These are phyloP conservation scores for Hylodesmum podocarpum DNA, from an alignment of 306 rosid species.

Conservation along the genomic window DNA sequence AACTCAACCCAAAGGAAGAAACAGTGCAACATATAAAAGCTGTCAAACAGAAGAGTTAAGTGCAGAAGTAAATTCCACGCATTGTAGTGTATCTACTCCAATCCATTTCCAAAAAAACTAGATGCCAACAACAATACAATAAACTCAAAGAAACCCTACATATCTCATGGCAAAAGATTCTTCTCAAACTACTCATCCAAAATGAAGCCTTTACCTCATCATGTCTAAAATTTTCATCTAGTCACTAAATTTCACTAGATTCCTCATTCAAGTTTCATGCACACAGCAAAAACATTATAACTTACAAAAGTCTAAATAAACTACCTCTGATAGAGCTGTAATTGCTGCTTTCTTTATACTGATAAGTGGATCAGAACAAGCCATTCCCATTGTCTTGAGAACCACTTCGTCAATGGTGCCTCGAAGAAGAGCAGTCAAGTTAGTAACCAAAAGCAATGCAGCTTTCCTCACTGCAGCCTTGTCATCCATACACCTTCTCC, in stretches of 20 bases:
- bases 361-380: conserved; percentile 92
- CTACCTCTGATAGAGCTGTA: conserved; percentile 81
- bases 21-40: not conserved
- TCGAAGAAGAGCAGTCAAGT: conserved; percentile 61
- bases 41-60: not conserved
- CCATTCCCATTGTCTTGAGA: conserved; percentile 76
- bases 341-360: conserved; percentile 85
- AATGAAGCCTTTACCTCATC: not conserved
- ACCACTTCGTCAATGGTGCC: conserved; percentile 74
- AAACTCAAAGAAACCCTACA: not conserved
- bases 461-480: conserved; percentile 92
- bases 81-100: not conserved
- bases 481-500: conserved; percentile 84
- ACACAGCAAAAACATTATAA: not conserved
- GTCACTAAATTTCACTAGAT: not conserved
- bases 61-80: not conserved
- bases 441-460: conserved; percentile 73
- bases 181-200: not conserved
- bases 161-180: not conserved
- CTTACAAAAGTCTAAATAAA: not conserved
- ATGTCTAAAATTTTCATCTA: not conserved
- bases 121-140: not conserved
- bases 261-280: not conserved
- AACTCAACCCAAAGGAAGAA: not conserved
- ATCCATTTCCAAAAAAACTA: not conserved